Base-by-base conservation (phyloP, 225 moss, liverwort and hornwort genomes). In the Climacium dendroides region DNA sequence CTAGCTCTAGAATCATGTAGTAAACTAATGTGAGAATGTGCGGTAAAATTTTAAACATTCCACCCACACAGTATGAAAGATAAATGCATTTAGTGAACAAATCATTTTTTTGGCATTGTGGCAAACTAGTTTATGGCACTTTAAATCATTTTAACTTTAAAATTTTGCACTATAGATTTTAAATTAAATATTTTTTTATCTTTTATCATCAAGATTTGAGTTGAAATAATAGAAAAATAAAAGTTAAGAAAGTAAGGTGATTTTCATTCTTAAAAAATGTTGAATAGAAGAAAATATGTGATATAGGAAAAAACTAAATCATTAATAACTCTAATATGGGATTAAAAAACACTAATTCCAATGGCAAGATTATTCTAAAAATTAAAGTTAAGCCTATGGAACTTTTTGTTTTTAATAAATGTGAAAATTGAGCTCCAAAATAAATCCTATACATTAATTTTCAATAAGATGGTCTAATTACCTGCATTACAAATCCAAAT, bases 51-150 rank as follows among this genome's bases (percentile, higher is more conserved):
- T 47, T 47, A 47, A 2, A 18, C 11, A 45, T 72, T 72, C 29
- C 3, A 0, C 11, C 3, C 1, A 4, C 1, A 2, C 30, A 19
- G 47, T 47, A 47, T 47, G 4, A 1, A 15, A 0, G 2, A 43
- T 71, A 28, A 29, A 29, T 45, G 3, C 0, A 0, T 72, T 72
- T 3, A 26, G 7, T 73, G 5, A 47, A 47, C 6, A 47, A 18
- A 30, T 29, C 2, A 18, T 47, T 18, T 29, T 28, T 18, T 6
- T 10, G 11, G 11, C 5, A 45, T 0, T 2, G 0, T 29, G 10
- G 28, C 5, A 73, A 72, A 29, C 14, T 17, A 47, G 6, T 73
- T 29, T 4, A 18, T 73, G 1, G 11, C 6, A 30, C 18, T 47
- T 72, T 29, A 7, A 47, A 47, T 71, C 71, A 41, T 26, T 2